Evolutionary conservation across 495 filamentous ascomycete genomes (phyloP), one percentile per base, ranked within the genome.

Genomic region (Diplogelasinospora grovesii): DNA sequence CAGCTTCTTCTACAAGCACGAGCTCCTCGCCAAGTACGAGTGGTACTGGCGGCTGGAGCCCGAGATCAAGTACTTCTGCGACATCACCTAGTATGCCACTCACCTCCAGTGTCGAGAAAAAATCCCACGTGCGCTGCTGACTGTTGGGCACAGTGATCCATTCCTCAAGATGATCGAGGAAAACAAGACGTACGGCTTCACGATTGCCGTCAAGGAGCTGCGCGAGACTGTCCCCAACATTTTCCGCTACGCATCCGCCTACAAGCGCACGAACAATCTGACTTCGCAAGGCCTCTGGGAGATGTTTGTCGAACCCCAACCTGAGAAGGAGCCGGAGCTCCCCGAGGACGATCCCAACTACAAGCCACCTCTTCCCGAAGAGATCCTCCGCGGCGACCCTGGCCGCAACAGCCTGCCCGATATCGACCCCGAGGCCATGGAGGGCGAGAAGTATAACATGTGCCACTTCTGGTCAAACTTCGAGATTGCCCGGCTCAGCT

Each of bases 401-500:
- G 81, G 81, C 30, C 74, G 78, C 37, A 79, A 78, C 41, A 75
- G 73, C 20, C 59, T 87, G 11, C 81, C 83, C 24, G 85, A 95
- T 32, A 80, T 95, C 30, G 87, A 97, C 57, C 77, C 81, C 0
- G 93, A 97, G 56, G 80, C 82, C 13, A 99, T 99, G 92, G 93
- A 96, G 57, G 85, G 86, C 43, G 92, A 99, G 56, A 84, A 76
- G 48, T 99, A 99, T 70, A 99, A 99, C 70, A 99, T 99, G 92
- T 99, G 92, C 65, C 92, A 99, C 72, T 99, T 97, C 73, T 99
- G 92, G 92, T 95, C 87, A 71, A 99, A 99, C 60, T 99, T 99
- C 43, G 92, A 99, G 66, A 99, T 99, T 65, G 92, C 92, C 14
- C 79, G 82, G 39, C 73, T 99, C 38, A 83, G 86, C 69, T 99